Conservation (phyloP, 2,329 filamentous ascomycete genomes). For the Sordariomycetes sp. region DNA sequence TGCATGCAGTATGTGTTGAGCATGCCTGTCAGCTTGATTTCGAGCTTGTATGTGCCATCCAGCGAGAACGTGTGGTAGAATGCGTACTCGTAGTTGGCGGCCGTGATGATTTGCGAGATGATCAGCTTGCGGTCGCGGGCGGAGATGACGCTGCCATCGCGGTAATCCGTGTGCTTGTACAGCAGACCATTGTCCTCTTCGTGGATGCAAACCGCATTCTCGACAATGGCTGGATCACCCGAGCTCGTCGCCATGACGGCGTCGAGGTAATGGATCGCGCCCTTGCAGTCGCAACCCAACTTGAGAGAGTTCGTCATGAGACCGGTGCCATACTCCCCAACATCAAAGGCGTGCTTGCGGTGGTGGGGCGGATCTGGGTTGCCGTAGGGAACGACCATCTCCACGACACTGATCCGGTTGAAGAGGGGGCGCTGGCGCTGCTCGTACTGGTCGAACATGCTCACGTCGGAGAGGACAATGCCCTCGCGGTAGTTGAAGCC, state of each 20-base stretch:
- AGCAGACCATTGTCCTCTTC: slow-evolving; percentile 43
- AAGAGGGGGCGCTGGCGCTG: slow-evolving; percentile 45
- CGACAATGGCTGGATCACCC: slow-evolving; percentile 58
- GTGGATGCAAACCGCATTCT: slow-evolving; percentile 32
- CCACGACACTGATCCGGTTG: slow-evolving; percentile 57
- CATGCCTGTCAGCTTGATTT: slow-evolving; percentile 33
- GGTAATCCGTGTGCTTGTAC: slow-evolving; percentile 57
- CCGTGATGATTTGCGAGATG: slow-evolving; percentile 55
- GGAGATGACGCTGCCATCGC: slow-evolving; percentile 48
- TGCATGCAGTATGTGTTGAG: slow-evolving; percentile 33
- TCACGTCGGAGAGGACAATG: slow-evolving; percentile 59
- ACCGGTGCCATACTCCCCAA: slow-evolving; percentile 58
- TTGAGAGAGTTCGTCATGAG: slow-evolving; percentile 57
- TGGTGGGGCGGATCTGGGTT: slow-evolving; percentile 55
- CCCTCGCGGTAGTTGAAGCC: slow-evolving; percentile 65
- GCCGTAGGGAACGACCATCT: slow-evolving; percentile 65
- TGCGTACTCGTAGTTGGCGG: slow-evolving; percentile 55
- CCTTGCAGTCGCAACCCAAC: slow-evolving; percentile 62
- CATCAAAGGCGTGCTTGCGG: slow-evolving; percentile 60
- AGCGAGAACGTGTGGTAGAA: slow-evolving; percentile 28
- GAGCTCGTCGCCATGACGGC: slow-evolving; percentile 49
- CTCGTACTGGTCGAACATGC: slow-evolving; percentile 45
- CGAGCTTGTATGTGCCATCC: slow-evolving; percentile 56
- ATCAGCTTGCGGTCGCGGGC: slow-evolving; percentile 50
- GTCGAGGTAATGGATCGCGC: slow-evolving; percentile 47